Percentiles rank a stretch among this genome's conserved stretches.
phyloP scores from a whole-genome alignment of 2,329 filamentous ascomycete species.

The Calonectria pseudoturangicola region DNA sequence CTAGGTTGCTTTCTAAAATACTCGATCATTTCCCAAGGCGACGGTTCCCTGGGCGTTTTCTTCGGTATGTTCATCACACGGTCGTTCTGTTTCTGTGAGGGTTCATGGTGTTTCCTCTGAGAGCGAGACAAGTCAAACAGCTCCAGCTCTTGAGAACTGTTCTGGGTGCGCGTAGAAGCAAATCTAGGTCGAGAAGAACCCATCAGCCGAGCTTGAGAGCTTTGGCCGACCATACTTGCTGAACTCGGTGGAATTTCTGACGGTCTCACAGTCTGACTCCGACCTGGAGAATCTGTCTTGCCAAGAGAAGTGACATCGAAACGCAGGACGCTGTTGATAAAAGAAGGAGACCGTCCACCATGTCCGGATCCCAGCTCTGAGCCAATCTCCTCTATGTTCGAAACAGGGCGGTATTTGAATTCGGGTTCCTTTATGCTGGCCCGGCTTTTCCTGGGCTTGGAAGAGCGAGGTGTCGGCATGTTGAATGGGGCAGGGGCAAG shows the following conservation, averaged over 20 bases:
- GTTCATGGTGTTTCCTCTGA: neutral
- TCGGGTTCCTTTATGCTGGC: neutral
- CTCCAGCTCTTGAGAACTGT: too few relatives aligned
- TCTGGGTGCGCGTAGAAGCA: too few relatives aligned
- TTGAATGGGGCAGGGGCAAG: neutral
- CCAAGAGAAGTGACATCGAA: neutral
- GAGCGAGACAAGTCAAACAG: neutral
- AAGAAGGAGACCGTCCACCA: neutral
- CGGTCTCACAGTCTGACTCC: neutral
- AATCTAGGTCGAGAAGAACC: too few relatives aligned
- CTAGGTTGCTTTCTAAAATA: neutral
- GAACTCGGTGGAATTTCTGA: neutral
- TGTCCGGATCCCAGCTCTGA: neutral
- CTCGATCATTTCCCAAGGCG: too few relatives aligned
- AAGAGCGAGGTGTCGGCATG: neutral
- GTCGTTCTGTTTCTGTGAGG: neutral
- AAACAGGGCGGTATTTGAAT: neutral
- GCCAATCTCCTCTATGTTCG: neutral
- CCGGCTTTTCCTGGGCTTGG: neutral
- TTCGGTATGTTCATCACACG: too few relatives aligned
- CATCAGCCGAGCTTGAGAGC: too few relatives aligned
- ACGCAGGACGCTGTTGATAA: neutral
- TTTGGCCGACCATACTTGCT: neutral
- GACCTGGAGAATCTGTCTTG: neutral
- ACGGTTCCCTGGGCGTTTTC: neutral